These are phyloP conservation scores for Fusarium pseudocircinatum DNA, from an alignment of 2,329 filamentous ascomycete genomes.

Conservation along the genomic window DNA sequence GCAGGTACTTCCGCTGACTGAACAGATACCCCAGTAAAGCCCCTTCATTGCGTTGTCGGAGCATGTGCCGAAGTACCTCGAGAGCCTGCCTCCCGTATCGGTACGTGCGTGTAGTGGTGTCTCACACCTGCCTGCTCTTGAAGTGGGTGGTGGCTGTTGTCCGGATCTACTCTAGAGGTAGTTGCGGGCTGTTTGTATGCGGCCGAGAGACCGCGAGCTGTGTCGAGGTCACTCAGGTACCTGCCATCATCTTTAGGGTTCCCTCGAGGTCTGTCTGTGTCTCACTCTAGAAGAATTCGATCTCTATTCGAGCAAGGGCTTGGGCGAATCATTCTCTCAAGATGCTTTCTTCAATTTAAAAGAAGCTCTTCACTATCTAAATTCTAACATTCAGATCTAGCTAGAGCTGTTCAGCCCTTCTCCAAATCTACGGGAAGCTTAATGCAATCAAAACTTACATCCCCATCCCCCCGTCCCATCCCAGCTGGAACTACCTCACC, in stretches of 20 bases:
- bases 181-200: constrained; percentile 5
- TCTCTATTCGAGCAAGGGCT: background rate
- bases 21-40: background rate
- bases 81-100: background rate
- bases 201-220: background rate
- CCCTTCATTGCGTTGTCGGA: background rate
- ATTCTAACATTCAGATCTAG: background rate
- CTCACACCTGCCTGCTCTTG: background rate
- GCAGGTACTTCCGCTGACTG: constrained; percentile 1
- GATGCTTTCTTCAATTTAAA: background rate
- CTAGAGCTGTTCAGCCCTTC: background rate
- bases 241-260: background rate
- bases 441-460: constrained; percentile 3
- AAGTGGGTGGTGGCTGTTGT: constrained; percentile 3
- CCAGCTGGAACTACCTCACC: constrained; percentile 4
- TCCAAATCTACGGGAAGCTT: constrained; percentile 9
- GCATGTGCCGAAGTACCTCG: background rate
- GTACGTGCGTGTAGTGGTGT: background rate
- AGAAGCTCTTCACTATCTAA: constrained; percentile 6
- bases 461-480: background rate
- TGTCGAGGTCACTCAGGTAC: background rate
- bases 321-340: background rate
- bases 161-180: constrained; percentile 2
- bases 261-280: background rate
- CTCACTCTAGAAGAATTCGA: constrained; percentile 2